Percentiles rank a stretch among this genome's conserved stretches.
Evolutionary conservation across 192 early-diverging fungal species (phyloP).

Genomic region (Pilaira anomala): DNA sequence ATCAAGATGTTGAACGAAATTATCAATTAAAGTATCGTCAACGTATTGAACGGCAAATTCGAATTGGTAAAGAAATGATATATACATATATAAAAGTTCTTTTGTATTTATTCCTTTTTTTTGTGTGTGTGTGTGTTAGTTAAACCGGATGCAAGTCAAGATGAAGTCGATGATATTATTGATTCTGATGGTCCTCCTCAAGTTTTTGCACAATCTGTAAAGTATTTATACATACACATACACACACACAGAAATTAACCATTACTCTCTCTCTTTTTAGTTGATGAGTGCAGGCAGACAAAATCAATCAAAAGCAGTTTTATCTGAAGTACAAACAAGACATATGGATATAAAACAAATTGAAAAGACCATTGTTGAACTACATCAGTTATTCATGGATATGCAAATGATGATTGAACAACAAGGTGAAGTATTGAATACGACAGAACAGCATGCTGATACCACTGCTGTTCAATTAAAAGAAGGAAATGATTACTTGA

Average conservation of each 20-base stretch:
- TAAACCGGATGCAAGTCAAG: constrained; percentile 70
- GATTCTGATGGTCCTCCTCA: constrained; percentile 63
- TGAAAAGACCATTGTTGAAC: constrained; percentile 82
- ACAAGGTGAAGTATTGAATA: constrained; percentile 71
- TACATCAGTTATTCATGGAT: constrained; percentile 85
- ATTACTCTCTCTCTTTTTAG: constrained; percentile 29
- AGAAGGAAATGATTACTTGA: constrained; percentile 23
- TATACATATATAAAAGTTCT: background rate
- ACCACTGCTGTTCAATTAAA: constrained; percentile 17
- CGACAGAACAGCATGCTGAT: constrained; percentile 62
- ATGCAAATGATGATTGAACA: constrained; percentile 79
- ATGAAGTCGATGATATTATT: constrained; percentile 71
- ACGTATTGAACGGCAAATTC: constrained; percentile 75
- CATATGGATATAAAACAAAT: constrained; percentile 82
- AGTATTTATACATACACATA: too few relatives aligned
- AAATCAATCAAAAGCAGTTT: constrained; percentile 66
- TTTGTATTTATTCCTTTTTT: background rate
- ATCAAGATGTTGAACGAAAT: constrained; percentile 69
- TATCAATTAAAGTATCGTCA: constrained; percentile 78
- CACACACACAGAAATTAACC: too few relatives aligned
- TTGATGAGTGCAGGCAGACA: constrained; percentile 69
- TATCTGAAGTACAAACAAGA: constrained; percentile 76
- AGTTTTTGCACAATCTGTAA: constrained; percentile 80
- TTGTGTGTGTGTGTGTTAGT: constrained; percentile 46
- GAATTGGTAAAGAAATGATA: constrained; percentile 57